Evolutionary conservation across 495 filamentous ascomycete species (phyloP), one percentile per base, ranked within the genome.

Genomic region (Aspergillus biplanus): DNA sequence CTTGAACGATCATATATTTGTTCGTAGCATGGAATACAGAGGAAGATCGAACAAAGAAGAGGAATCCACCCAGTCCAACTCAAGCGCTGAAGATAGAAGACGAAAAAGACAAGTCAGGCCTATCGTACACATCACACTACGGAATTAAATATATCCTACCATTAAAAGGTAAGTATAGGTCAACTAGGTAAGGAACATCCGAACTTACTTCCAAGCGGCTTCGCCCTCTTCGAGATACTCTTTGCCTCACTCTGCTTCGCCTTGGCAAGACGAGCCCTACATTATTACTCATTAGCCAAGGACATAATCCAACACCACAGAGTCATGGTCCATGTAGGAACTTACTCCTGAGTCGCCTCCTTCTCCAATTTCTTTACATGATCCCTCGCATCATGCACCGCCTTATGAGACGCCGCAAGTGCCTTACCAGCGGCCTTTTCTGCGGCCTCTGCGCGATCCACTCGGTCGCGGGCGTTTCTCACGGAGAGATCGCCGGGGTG

Each of bases 181-280:
- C 2, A 27, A 27, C 21, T 27, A 27, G n/a, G n/a, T n/a, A 27
- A 1, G 21, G 21, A 27, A 27, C 2, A 27, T 27, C 21, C 21
- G 1, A 27, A 65, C 63, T 35, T 56, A 65, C 88, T 83, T 33
- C 87, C 87, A 66, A 90, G 82, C 15, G 82, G 78, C 77, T 86
- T 83, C n/a, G 83, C 87, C 32, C 86, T 74, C 83, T 89, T 89
- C 33, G 82, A 83, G 27, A 90, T 83, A 61, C 80, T 78, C 59
- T 78, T 83, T 0, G 86, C 87, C 65, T 90, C 83, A 61, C 81
- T 78, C 68, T 87, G 83, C 81, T 90, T 90, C 50, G 89, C 85
- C 77, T 84, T 87, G 21, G 88, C 88, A 8, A 80, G 65, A 32
- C 82, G 71, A n/a, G 81, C 80, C 55, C 75, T 81, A 35, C 13